A percentile compares a stretch with the other conserved stretches of the same genome.
Evolutionary conservation across 139 green algal species (phyloP).

Genomic region (Tetradesmus lagerheimii): DNA sequence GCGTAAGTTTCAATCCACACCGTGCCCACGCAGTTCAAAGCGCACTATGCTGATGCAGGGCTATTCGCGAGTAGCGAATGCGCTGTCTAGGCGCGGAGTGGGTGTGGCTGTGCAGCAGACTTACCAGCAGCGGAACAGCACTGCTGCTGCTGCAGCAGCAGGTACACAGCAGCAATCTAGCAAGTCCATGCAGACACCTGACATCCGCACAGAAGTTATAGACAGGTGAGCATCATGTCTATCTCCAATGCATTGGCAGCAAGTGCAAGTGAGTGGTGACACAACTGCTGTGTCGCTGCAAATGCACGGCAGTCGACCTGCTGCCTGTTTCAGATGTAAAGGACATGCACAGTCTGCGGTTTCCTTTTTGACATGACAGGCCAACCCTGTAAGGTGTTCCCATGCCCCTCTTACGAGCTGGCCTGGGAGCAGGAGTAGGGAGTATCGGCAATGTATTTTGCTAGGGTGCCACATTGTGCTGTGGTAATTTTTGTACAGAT

Average conservation of each 20-base stretch:
- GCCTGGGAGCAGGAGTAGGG: too few relatives aligned
- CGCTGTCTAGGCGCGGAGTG: background rate
- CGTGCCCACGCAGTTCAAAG: background rate
- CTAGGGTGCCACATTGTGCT: too few relatives aligned
- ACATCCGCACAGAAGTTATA: slow-evolving; percentile 24
- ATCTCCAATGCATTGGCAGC: background rate
- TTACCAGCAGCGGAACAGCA: background rate
- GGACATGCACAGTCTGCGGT: too few relatives aligned
- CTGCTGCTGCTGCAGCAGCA: background rate
- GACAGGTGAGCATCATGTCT: background rate
- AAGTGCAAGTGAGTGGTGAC: background rate
- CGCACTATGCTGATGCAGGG: background rate
- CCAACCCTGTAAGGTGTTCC: too few relatives aligned
- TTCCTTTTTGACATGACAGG: too few relatives aligned
- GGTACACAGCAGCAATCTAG: background rate
- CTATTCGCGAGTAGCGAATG: background rate
- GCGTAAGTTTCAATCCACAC: background rate
- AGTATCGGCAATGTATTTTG: too few relatives aligned
- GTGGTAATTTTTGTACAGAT: too few relatives aligned
- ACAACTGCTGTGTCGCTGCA: background rate
- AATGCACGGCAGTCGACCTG: too few relatives aligned
- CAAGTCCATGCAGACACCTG: background rate
- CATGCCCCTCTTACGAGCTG: too few relatives aligned
- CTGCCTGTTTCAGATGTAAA: too few relatives aligned
- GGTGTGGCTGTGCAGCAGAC: background rate